Evolutionary conservation across 768 basidiomycete species (phyloP).

Genomic region (Tylopilus sp.): DNA sequence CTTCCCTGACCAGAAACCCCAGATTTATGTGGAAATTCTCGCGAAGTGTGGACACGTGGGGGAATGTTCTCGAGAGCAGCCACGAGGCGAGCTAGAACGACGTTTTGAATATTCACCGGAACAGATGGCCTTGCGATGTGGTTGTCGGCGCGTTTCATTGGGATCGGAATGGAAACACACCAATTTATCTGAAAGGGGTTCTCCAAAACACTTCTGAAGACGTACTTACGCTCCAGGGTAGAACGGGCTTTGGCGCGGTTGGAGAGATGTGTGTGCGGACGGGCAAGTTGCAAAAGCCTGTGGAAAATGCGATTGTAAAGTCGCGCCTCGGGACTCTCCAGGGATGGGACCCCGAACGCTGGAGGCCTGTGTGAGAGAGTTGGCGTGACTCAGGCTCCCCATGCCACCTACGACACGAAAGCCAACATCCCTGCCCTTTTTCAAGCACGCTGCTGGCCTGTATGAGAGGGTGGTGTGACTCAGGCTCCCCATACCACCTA

Average conservation of each 20-base stretch:
- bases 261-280: constrained; percentile 53
- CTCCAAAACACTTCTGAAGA: constrained; percentile 68
- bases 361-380: no score
- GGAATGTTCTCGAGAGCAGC: constrained; percentile 49
- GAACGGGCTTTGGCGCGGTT: constrained; percentile 56
- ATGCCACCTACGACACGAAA: no score
- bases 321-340: no score
- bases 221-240: constrained; percentile 51
- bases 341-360: no score
- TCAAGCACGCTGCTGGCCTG: no score
- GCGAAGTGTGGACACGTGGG: constrained; percentile 28
- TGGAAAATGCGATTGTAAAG: no score
- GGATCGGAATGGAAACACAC: constrained; percentile 36
- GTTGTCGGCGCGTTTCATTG: background rate
- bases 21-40: constrained; percentile 6
- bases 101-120: constrained; percentile 60
- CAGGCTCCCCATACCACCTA: no score
- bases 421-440: no score
- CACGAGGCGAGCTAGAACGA: constrained; percentile 49
- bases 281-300: constrained; percentile 41
- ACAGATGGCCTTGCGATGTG: constrained; percentile 56
- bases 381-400: no score
- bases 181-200: constrained; percentile 71
- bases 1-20: constrained; percentile 6
- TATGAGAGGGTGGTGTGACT: no score